Percentiles rank a stretch among this genome's conserved stretches.
Evolutionary conservation across 768 basidiomycete genomes (phyloP).

Genomic region (Candolleomyces aberdarensis): DNA sequence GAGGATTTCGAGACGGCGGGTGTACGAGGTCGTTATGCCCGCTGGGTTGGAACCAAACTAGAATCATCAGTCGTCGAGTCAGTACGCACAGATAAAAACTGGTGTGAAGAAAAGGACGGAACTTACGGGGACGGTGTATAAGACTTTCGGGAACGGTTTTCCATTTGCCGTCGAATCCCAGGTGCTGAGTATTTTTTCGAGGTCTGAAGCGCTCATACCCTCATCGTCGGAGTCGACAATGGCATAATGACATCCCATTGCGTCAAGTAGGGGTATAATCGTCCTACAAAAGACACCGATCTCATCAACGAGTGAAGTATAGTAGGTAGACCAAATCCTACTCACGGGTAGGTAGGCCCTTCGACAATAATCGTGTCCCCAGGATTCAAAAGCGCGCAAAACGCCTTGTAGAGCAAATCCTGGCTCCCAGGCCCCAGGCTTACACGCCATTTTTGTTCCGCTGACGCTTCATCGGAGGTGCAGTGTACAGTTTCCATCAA

Average conservation of each 20-base stretch:
- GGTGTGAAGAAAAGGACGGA: not conserved
- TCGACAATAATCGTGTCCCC: constrained; percentile 81
- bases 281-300: constrained; percentile 36
- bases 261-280: constrained; percentile 56
- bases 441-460: constrained; percentile 56
- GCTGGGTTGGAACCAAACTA: constrained; percentile 87
- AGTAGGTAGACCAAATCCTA: not conserved
- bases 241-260: constrained; percentile 47
- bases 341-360: constrained; percentile 69
- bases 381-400: constrained; percentile 62
- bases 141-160: constrained; percentile 66
- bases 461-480: constrained; percentile 26
- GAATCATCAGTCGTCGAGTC: not conserved
- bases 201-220: constrained; percentile 56
- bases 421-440: constrained; percentile 72
- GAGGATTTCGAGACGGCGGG: constrained; percentile 67
- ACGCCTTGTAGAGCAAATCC: constrained; percentile 76
- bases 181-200: constrained; percentile 56
- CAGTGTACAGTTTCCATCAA: constrained; percentile 57
- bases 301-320: too few relatives aligned
- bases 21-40: constrained; percentile 66
- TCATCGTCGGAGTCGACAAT: constrained; percentile 71
- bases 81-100: not conserved
- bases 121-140: constrained; percentile 76
- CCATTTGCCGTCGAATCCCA: constrained; percentile 51